Evolutionary conservation across 2,329 filamentous ascomycete genomes (phyloP), one percentile per base, ranked within the genome.

Genomic region (Xylariaceae sp.): DNA sequence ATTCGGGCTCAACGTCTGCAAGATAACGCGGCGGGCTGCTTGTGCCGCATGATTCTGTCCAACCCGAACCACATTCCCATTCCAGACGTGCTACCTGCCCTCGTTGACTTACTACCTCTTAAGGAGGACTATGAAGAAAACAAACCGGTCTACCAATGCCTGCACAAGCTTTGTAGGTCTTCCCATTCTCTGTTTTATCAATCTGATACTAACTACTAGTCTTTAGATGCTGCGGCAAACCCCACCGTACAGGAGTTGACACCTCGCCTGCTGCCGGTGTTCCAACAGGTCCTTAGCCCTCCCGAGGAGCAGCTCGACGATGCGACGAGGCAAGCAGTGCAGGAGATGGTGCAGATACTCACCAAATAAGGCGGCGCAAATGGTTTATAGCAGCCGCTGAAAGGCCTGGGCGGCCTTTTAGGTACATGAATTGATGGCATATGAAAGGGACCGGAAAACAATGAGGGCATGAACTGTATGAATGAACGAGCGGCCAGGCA

Each of bases 121-220:
- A 89, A 88, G 71, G 92, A 96, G 69, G 94, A 97, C 71, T 97
- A 83, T 65, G 91, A 96, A 73, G 94, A 97, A 81, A 97, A 99
- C 74, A 89, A 89, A 65, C 91, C 94, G 8, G 85, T 97, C 56
- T 99, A 87, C 75, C 82, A 87, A 70, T 95, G 92, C 83, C 86
- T 99, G 66, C 86, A 89, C 71, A 85, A 88, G 72, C 81, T 97
- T 60, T 96, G 84, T 87, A 78, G 77, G 84, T 81, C 32, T 7
- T 6, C 19, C 7, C 18, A 16, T 26, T 30, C 15, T 22, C 4
- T 34, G 15, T 19, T 12, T 41, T 22, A 47, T 37, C 22, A 16
- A 43, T 29, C 26, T 13, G 16, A 18, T 44, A 55, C 67, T 68
- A 61, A 68, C 47, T 2, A 68, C 47, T 2, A 10, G 8, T 19